Evolutionary conservation across 2,329 filamentous ascomycete genomes (phyloP).

Genomic region (Tolypocladium nubicola): DNA sequence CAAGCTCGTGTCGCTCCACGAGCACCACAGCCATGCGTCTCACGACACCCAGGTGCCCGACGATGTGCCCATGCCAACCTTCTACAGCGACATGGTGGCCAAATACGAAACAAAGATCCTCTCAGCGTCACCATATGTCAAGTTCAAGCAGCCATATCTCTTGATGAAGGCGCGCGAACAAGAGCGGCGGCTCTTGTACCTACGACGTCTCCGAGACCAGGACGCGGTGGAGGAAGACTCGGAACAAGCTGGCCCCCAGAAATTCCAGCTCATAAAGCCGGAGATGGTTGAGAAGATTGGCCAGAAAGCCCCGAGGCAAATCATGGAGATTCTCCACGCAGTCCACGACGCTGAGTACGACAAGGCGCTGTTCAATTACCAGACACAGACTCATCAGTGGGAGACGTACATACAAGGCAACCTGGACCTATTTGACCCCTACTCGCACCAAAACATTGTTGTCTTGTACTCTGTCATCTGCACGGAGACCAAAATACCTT

Average conservation of each 20-base stretch:
- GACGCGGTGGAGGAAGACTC: conserved; percentile 49
- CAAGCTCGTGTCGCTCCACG: conserved; percentile 26
- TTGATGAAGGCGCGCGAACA: conserved; percentile 87
- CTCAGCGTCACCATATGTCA: conserved; percentile 92
- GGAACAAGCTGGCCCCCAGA: conserved; percentile 55
- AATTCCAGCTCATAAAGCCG: conserved; percentile 84
- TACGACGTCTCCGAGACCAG: conserved; percentile 75
- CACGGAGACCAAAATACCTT: conserved; percentile 86
- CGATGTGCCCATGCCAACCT: conserved; percentile 76
- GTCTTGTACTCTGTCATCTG: conserved; percentile 91
- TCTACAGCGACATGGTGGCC: conserved; percentile 89
- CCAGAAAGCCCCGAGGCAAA: conserved; percentile 69
- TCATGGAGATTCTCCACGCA: conserved; percentile 87
- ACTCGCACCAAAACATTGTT: conserved; percentile 91
- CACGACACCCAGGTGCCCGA: conserved; percentile 56
- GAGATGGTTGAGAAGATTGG: conserved; percentile 88
- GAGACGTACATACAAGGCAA: conserved; percentile 89
- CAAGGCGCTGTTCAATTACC: conserved; percentile 85
- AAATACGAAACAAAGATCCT: conserved; percentile 89
- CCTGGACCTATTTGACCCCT: conserved; percentile 83
- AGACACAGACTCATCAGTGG: conserved; percentile 92
- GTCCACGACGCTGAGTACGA: conserved; percentile 97
- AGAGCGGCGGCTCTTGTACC: conserved; percentile 70
- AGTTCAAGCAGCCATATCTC: conserved; percentile 87
- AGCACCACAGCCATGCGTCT: conserved; percentile 30